Base-by-base conservation (phyloP, 495 filamentous ascomycete genomes). In the Monascus purpureus region DNA sequence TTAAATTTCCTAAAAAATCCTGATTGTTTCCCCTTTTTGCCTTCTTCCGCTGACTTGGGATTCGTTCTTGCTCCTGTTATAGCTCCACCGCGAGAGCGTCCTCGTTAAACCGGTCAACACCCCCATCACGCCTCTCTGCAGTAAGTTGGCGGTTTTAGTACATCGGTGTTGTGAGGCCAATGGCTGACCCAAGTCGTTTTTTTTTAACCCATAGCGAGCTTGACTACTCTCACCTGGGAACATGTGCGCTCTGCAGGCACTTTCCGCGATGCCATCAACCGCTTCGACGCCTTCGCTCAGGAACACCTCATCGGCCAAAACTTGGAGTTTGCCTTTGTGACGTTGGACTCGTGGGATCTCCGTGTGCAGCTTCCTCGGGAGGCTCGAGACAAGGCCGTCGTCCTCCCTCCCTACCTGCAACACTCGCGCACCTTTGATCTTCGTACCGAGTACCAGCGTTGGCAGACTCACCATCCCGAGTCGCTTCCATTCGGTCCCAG, bases 81-180 rank as follows among this genome's bases (percentile, higher is more conserved):
- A 96, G 90, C 61, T 96, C 42, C 79, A 90, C 58, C 82, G 85
- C 33, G 85, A 97, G 61, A 90, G 82, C 49, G 82, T 94, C 29
- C 81, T 96, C 20, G 90, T 96, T 54, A 95, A 94, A 59, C 90
- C 90, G 1, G 76, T 94, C 61, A 97, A 96, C 60, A 97, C 90
- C 22, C 90, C 90, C 13, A 97, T 97, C 46, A 97, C 90, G 33
- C 90, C 92, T 23, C 70, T 97, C 17, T 96, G 90, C 75, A 97
- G 88, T 94, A 79, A 77, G 88, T 79, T 24, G 31, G 38, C 13
- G 16, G 9, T 25, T 11, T 11, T n/a, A 17, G 28, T 37, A 25
- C 19, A 25, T 25, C 25, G 17, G 25, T 35, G 20, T 13, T 28
- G 13, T 33, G 27, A 32, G 30, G 41, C 35, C 32, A 42, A 40